phyloP scores from a whole-genome alignment of 805 yeast genomes.

The Kluyveromyces siamensis region DNA sequence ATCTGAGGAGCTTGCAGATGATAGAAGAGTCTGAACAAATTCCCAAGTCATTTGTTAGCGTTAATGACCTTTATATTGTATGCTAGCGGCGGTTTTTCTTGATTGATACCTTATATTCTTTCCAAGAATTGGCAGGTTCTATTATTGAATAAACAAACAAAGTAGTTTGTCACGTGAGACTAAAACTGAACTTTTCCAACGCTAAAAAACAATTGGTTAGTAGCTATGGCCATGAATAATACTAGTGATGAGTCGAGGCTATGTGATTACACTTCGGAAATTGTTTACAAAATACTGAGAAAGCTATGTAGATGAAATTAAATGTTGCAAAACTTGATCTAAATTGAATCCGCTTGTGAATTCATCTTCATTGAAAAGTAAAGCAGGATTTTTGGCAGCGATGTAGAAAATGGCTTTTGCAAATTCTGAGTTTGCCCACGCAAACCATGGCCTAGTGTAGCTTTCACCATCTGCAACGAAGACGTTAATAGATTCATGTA shows the following conservation, averaged over 20 bases:
- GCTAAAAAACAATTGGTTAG: no score
- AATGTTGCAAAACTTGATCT: not conserved
- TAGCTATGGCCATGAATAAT: no score
- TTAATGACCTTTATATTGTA: no score
- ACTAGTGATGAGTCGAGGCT: not conserved
- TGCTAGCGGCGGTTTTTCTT: no score
- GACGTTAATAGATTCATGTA: conserved; percentile 77
- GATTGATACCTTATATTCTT: no score
- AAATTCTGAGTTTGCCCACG: conserved; percentile 91
- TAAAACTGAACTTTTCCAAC: not conserved
- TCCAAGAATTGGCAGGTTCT: no score
- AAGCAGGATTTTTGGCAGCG: conserved; percentile 62
- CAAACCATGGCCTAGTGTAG: conserved; percentile 86
- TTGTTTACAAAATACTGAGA: no score
- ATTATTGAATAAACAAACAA: no score
- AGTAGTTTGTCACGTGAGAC: no score
- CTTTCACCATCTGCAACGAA: conserved; percentile 35
- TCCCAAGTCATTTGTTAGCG: not conserved
- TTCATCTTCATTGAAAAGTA: conserved; percentile 45
- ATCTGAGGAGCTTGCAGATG: conserved; percentile 14
- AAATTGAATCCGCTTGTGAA: conserved; percentile 1
- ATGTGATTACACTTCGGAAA: not conserved
- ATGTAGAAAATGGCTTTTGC: conserved; percentile 77
- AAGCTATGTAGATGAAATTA: not conserved
- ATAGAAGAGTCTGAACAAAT: conserved; percentile 7